Base-by-base conservation (phyloP, 1,139 yeast species). In the Sugiyamaella castrensis region DNA sequence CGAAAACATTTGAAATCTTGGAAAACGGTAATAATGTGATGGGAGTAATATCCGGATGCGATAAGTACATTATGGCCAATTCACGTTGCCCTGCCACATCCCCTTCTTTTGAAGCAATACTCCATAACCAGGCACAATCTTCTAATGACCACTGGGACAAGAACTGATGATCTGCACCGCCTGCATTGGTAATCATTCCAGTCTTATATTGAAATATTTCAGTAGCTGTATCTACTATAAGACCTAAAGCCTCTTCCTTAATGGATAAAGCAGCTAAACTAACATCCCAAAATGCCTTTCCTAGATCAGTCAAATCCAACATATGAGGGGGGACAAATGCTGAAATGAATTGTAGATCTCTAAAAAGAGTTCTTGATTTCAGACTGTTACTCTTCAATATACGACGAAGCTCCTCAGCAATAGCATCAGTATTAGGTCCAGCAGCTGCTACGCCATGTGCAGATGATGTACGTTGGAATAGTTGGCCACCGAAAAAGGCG, bases 221-320 rank as follows among this genome's bases (percentile, higher is more conserved):
- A 24, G 62, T 53, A 1, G 71, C 70, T 5, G 62, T 55, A 30
- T 64, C 66, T 33, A 63, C 65, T 38, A 68, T 55, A 24, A 62
- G 50, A 19, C 56, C 53, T 19, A 68, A 53, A 3, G 62, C 64
- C 33, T 66, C 67, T 34, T 66, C 68, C 47, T 68, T 60, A 37
- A 68, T 56, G 11, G 68, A 62, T 43, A 60, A 51, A 1, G 71
- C 71, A 1, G 71, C 72, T 39, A 66, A 58, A 35, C 68, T 62
- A 32, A 68, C 71, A 43, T 68, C 71, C 66, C 70, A 67, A 46
- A 69, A 69, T 11, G 69, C 67, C 49, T 64, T 64, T 34, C 70
- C 70, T 37, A 57, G 55, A 38, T 64, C 68, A 3, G 66, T 64
- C 53, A 59, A 45, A 40, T 67, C 71, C 33, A 68, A 56, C 27